Conservation (phyloP, 495 filamentous ascomycete genomes). For the Neurospora sp. region DNA sequence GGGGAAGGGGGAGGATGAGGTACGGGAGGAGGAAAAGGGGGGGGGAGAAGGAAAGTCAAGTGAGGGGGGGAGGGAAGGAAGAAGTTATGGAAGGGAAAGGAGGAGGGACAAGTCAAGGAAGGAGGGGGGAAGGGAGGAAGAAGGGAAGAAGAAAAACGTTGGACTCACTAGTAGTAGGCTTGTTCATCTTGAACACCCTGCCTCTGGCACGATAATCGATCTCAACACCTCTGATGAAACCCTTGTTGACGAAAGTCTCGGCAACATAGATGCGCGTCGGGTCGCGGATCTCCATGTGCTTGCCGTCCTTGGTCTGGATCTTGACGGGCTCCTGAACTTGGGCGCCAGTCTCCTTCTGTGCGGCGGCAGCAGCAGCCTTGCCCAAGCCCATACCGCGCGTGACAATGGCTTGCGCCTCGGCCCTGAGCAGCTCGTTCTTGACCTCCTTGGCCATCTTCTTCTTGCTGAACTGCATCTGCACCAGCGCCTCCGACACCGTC, state of each 20-base stretch:
- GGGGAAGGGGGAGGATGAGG: no score
- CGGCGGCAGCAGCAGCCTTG: conserved; percentile 6
- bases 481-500: conserved; percentile 80
- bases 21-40: no score
- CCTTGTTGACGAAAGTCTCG: conserved; percentile 84
- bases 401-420: conserved; percentile 67
- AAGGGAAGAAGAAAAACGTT: not conserved
- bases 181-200: conserved; percentile 45
- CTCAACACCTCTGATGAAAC: conserved; percentile 40
- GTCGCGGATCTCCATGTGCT: conserved; percentile 54
- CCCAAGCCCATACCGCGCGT: conserved; percentile 79
- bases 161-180: conserved; percentile 63
- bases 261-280: conserved; percentile 72
- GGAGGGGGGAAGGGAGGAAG: not conserved
- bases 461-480: conserved; percentile 91
- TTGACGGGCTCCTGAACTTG: conserved; percentile 18
- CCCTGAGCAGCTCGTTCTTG: conserved; percentile 60
- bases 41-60: no score
- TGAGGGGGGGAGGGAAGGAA: no score
- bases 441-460: conserved; percentile 87
- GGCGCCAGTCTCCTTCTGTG: not conserved
- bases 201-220: conserved; percentile 63
- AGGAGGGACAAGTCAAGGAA: no score
- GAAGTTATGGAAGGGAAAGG: no score
- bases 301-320: conserved; percentile 46